A percentile compares a stretch with the other conserved stretches of the same genome.
These are phyloP conservation scores for Kentomonas sorsogonicus DNA, from an alignment of 208 protist genomes.

Conservation along the genomic window DNA sequence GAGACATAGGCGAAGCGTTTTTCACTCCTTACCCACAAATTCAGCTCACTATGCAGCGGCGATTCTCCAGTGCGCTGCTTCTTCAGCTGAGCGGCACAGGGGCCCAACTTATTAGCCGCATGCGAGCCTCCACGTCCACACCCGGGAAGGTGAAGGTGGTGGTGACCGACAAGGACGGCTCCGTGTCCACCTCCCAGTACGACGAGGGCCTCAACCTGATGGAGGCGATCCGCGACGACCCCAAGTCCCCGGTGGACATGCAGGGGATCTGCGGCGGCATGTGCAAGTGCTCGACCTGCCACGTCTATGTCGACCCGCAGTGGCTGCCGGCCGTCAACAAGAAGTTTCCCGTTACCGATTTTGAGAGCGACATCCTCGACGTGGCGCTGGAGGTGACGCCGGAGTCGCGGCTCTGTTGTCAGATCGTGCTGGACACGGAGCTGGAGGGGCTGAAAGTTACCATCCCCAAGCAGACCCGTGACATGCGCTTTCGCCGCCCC, in stretches of 20 bases:
- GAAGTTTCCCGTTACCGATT: slow-evolving; percentile 54
- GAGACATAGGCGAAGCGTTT: too few species aligned
- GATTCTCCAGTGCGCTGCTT: too few species aligned
- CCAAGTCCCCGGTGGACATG: slow-evolving; percentile 27
- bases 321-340: slow-evolving; percentile 42
- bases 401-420: slow-evolving; percentile 41
- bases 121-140: neutral
- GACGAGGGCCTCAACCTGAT: slow-evolving; percentile 76
- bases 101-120: too few species aligned
- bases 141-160: neutral
- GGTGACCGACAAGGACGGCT: neutral
- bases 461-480: too few species aligned
- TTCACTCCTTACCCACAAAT: too few species aligned
- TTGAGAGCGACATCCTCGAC: slow-evolving; percentile 60
- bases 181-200: slow-evolving; percentile 7
- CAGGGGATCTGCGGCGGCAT: slow-evolving; percentile 88
- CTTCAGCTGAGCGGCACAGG: too few species aligned
- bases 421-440: slow-evolving; percentile 35
- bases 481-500: too few species aligned
- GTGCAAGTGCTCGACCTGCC: slow-evolving; percentile 92
- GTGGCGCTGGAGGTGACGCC: slow-evolving; percentile 21
- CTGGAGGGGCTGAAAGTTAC: slow-evolving; percentile 23
- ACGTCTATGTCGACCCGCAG: slow-evolving; percentile 68
- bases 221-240: slow-evolving; percentile 75
- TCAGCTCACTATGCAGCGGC: too few species aligned